Base-by-base conservation (phyloP, 768 basidiomycete species). In the Lentinula guzmanii region DNA sequence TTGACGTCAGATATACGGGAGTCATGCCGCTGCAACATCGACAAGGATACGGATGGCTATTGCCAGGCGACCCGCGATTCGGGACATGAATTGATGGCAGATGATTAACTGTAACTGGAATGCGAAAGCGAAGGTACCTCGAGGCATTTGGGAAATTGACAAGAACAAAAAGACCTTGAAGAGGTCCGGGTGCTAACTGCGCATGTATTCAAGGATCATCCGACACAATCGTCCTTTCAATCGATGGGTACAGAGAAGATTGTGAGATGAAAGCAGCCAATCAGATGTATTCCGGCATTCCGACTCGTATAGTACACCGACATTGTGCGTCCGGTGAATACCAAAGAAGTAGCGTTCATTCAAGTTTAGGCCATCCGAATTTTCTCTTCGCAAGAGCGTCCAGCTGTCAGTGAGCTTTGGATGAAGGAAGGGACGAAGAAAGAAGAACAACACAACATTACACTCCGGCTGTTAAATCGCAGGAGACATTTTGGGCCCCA, bases 181-280 rank as follows among this genome's bases (percentile, higher is more conserved):
- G 52, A 34, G 52, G 9, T 34, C 33, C 33, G 37, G 52, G 52
- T 48, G 21, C 46, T 21, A 7, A 53, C 52, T 16, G 16, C 11
- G 31, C 33, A 53, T 15, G 11, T 7, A 10, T 34, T 3, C 21
- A 13, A 39, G 13, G 7, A 4, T 18, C 5, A 53, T 53, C 52
- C 52, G 52, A 53, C 52, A 53, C 33, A 35, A 53, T 53, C 52
- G 52, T 53, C 52, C 10, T 53, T 35, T 53, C n/a, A 18, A 48
- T 48, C 46, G 46, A 48, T 48, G n/a, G 46, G 9, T 24, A 24
- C 9, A 53, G 18, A 33, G 31, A 9, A 21, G 33, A 53, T 35
- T 53, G 15, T 34, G 16, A 53, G 33, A 34, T 33, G 18, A 39
- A 53, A 7, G 15, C 33, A 34, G 52, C 16, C 7, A 39, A 53